Conservation (phyloP, 2,329 filamentous ascomycete genomes). For the Monosporascus sp. region DNA sequence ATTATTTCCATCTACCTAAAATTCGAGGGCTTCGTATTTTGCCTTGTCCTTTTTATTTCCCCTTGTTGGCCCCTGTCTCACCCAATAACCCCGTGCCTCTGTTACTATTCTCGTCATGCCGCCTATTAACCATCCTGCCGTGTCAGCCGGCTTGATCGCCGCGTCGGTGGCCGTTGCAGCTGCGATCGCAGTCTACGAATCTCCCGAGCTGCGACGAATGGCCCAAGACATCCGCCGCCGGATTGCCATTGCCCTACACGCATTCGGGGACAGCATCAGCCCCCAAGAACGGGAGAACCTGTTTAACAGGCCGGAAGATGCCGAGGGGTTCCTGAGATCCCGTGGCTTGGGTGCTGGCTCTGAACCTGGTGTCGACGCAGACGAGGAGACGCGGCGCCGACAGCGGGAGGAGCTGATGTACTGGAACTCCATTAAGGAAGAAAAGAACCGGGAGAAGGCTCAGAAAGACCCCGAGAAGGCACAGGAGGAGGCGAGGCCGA, state of each 20-base stretch:
- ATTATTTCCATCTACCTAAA: constrained; percentile 1
- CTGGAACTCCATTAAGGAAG: constrained; percentile 54
- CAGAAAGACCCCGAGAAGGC: constrained; percentile 21
- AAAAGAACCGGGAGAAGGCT: constrained; percentile 37
- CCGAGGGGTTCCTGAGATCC: constrained; percentile 56
- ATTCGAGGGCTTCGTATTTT: not conserved
- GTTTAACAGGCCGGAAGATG: constrained; percentile 63
- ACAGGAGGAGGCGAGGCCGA: constrained; percentile 12
- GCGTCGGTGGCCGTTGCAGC: constrained; percentile 52
- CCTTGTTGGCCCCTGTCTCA: constrained; percentile 1
- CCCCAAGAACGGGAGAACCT: constrained; percentile 45
- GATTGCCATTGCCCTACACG: constrained; percentile 55
- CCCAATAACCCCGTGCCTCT: not conserved
- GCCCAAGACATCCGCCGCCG: constrained; percentile 56
- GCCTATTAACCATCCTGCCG: constrained; percentile 48
- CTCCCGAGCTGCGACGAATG: constrained; percentile 56
- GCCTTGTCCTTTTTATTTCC: constrained; percentile 1
- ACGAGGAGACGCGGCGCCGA: constrained; percentile 54
- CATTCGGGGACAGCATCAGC: constrained; percentile 52
- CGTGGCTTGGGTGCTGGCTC: constrained; percentile 33
- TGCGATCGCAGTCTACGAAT: constrained; percentile 58
- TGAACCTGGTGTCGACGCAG: constrained; percentile 51
- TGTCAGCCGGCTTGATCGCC: constrained; percentile 55
- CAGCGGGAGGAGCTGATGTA: constrained; percentile 62
- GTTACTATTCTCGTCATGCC: constrained; percentile 38